Percentiles rank a stretch among this genome's conserved stretches.
Evolutionary conservation across 2,329 filamentous ascomycete species (phyloP).

Genomic region (Westerdykella aurantiaca): DNA sequence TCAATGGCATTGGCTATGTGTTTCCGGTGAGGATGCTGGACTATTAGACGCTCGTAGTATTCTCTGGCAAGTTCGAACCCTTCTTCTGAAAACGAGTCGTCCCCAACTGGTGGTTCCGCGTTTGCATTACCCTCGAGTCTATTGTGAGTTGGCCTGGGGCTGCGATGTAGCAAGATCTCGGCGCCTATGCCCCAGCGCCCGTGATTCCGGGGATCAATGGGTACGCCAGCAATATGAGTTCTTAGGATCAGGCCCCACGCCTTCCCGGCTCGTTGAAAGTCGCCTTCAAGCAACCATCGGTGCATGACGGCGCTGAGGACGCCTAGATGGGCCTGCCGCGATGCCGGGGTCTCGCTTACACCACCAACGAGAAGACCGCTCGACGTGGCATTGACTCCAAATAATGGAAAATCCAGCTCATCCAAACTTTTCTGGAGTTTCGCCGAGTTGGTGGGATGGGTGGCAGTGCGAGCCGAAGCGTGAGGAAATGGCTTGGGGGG

Average conservation of each 20-base stretch:
- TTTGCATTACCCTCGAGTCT: conserved; percentile 1
- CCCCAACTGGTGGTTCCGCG: not conserved
- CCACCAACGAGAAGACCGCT: conserved; percentile 9
- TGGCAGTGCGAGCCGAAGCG: conserved; percentile 22
- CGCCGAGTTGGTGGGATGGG: conserved; percentile 9
- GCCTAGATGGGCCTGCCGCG: conserved; percentile 55
- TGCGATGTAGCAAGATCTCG: conserved; percentile 67
- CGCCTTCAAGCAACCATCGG: conserved; percentile 62
- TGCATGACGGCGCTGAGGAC: conserved; percentile 66
- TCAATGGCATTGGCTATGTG: conserved; percentile 56
- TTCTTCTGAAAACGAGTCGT: conserved; percentile 26
- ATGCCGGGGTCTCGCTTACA: conserved; percentile 14
- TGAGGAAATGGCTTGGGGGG: conserved; percentile 44
- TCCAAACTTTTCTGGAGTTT: conserved; percentile 39
- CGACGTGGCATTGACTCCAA: conserved; percentile 18
- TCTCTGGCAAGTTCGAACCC: conserved; percentile 55
- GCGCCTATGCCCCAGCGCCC: conserved; percentile 78
- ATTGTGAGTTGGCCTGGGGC: conserved; percentile 1
- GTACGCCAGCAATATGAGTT: conserved; percentile 50
- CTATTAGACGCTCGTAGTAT: conserved; percentile 74
- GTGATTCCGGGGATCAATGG: conserved; percentile 63
- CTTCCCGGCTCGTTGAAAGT: conserved; percentile 65
- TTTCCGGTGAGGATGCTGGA: conserved; percentile 63
- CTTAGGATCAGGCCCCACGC: conserved; percentile 71
- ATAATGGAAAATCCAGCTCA: conserved; percentile 39